Evolutionary conservation across 2,329 filamentous ascomycete genomes (phyloP).

Genomic region (Pseudogymnoascus sp.): DNA sequence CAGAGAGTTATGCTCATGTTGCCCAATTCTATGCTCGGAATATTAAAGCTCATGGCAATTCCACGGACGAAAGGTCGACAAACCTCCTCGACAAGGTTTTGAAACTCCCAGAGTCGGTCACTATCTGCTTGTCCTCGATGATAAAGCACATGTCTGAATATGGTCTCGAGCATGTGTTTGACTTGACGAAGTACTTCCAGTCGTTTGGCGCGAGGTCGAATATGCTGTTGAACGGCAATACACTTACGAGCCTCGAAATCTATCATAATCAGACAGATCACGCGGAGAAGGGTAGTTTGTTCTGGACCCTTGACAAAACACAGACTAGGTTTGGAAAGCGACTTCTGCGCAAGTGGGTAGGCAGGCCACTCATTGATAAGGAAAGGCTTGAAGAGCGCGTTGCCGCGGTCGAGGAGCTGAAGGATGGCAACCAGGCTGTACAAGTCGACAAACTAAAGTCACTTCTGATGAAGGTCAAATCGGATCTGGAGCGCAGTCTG

Average conservation of each 20-base stretch:
- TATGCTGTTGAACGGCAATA: conserved; percentile 94
- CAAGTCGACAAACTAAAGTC: conserved; percentile 66
- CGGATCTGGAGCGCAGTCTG: conserved; percentile 84
- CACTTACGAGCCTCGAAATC: conserved; percentile 85
- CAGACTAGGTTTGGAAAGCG: conserved; percentile 82
- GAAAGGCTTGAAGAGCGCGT: conserved; percentile 68
- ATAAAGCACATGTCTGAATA: conserved; percentile 89
- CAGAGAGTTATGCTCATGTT: conserved; percentile 80
- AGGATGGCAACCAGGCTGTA: conserved; percentile 55
- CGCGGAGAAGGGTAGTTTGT: conserved; percentile 74
- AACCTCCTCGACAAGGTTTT: conserved; percentile 78
- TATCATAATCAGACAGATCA: conserved; percentile 93
- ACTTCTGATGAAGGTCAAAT: conserved; percentile 62
- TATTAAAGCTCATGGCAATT: conserved; percentile 51
- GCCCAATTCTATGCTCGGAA: conserved; percentile 88
- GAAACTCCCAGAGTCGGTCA: conserved; percentile 75
- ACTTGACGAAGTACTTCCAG: conserved; percentile 93
- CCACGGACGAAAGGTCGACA: conserved; percentile 47
- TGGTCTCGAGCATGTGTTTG: conserved; percentile 88
- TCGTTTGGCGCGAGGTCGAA: conserved; percentile 90
- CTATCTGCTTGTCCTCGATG: conserved; percentile 90
- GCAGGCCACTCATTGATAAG: conserved; percentile 75
- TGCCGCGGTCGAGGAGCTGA: conserved; percentile 77
- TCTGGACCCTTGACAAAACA: conserved; percentile 93
- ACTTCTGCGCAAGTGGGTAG: conserved; percentile 89